These are phyloP conservation scores for Dryas drummondii DNA, from an alignment of 306 rosid genomes.

Conservation along the genomic window DNA sequence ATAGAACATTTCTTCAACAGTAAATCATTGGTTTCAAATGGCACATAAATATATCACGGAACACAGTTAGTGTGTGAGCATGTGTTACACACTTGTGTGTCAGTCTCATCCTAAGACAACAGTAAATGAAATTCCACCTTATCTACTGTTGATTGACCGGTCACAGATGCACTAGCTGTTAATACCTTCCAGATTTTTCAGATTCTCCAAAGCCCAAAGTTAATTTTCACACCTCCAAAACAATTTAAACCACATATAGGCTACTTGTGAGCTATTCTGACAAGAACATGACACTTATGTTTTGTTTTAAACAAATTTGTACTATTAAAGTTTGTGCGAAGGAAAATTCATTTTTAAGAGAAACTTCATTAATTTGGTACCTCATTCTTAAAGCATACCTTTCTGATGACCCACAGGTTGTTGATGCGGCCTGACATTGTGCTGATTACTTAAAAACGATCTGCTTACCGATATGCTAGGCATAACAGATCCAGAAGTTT, in stretches of 20 bases:
- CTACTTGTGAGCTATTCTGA: not conserved
- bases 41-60: not conserved
- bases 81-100: too few relatives aligned
- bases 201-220: not conserved
- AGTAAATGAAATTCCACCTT: not conserved
- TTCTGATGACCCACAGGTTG: slow-evolving; percentile 78
- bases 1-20: not conserved
- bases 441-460: slow-evolving; percentile 53
- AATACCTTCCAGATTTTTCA: not conserved
- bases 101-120: not conserved
- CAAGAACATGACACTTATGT: not conserved
- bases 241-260: not conserved
- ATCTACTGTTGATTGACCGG: not conserved
- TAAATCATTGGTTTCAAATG: not conserved
- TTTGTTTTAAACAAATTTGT: not conserved
- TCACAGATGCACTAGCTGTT: not conserved
- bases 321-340: not conserved
- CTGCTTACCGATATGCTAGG: slow-evolving; percentile 51
- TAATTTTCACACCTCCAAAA: not conserved
- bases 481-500: slow-evolving; percentile 58
- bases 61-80: not conserved
- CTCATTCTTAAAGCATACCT: slow-evolving; percentile 50
- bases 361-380: not conserved
- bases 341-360: not conserved
- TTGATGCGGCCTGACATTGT: slow-evolving; percentile 65